Conservation (phyloP, 2,329 filamentous ascomycete genomes). For the Emmonsia crescens region DNA sequence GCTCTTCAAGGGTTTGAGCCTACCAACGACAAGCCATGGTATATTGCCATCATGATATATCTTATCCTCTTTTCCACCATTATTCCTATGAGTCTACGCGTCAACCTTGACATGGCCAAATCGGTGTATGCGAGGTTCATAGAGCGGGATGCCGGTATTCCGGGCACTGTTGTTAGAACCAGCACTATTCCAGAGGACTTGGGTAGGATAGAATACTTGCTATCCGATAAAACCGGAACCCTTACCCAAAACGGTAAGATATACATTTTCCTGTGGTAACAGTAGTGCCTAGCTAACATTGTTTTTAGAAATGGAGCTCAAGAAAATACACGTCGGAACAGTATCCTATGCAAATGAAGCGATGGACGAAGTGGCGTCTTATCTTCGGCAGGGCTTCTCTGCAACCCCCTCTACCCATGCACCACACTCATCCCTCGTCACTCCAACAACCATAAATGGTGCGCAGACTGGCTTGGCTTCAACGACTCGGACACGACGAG, state of each 20-base stretch:
- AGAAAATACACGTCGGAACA: constrained; percentile 95
- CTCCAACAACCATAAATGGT: constrained; percentile 61
- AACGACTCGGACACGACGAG: constrained; percentile 73
- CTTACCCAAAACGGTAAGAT: constrained; percentile 70
- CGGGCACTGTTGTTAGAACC: constrained; percentile 84
- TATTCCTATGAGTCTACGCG: constrained; percentile 89
- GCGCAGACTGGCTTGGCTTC: constrained; percentile 46
- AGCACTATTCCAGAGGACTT: constrained; percentile 96
- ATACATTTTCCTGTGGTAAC: constrained; percentile 7
- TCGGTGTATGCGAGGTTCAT: constrained; percentile 95
- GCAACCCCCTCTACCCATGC: constrained; percentile 34
- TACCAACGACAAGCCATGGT: constrained; percentile 55
- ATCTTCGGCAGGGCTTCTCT: constrained; percentile 74
- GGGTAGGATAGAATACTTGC: constrained; percentile 86
- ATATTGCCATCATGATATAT: constrained; percentile 96
- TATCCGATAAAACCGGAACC: constrained; percentile 98
- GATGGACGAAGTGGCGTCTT: constrained; percentile 90
- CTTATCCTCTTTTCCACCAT: constrained; percentile 98
- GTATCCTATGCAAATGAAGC: constrained; percentile 97
- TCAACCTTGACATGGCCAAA: constrained; percentile 96
- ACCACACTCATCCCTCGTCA: constrained; percentile 50
- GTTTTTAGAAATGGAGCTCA: constrained; percentile 78
- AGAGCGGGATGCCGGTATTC: constrained; percentile 78
- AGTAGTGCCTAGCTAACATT: constrained; percentile 16
- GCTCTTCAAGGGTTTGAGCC: constrained; percentile 69